Base-by-base conservation (phyloP, 2,329 filamentous ascomycete species). In the Chrysoporthe austroafricana region DNA sequence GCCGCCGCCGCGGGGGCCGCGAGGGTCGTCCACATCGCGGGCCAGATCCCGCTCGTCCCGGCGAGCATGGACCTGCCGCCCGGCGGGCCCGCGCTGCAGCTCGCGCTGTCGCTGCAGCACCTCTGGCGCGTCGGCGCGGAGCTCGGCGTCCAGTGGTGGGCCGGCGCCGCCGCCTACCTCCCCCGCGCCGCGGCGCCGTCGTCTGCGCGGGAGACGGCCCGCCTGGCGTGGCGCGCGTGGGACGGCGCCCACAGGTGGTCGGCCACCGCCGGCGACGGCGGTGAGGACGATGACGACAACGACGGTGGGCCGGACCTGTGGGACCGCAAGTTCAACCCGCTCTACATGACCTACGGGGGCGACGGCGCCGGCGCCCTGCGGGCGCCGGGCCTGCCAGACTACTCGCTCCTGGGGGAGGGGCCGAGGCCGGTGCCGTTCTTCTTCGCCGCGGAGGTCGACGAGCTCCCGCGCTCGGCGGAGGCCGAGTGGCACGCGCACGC, bases 21-120 rank as follows among this genome's bases (percentile, higher is more conserved):
- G 2, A 76, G 79, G 48, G 69, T 79, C 1, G 79, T 95, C 18
- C 89, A 89, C 65, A 84, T 97, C 46, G 94, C 96, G 0, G 96
- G 96, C 0, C 96, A 98, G 78, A 97, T 99, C 62, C 93, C 95
- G 1, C 85, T 99, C 3, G 80, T 95, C 5, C 94, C 96, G 0
- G 86, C 89, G 4, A 90, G 86, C 4, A 98, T 98, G 95, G 74
- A 79, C 2, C 77, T 92, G 1, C 84, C 86, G 4, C 57, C 70
- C 21, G 73, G 80, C 4, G 78, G 79, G 6, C 86, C 89, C 70
- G 76, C 77, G 43, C 77, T 88, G 42, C 90, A 94, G 75, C 83
- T 90, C 6, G 81, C 87, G 0, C 83, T 99, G 4, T 87, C 94
- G 1, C 82, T 98, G 14, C 96, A 99, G 77, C 95, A 98, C 77